Base-by-base conservation (phyloP, 2,329 filamentous ascomycete species). In the Fusarium veterinarium region DNA sequence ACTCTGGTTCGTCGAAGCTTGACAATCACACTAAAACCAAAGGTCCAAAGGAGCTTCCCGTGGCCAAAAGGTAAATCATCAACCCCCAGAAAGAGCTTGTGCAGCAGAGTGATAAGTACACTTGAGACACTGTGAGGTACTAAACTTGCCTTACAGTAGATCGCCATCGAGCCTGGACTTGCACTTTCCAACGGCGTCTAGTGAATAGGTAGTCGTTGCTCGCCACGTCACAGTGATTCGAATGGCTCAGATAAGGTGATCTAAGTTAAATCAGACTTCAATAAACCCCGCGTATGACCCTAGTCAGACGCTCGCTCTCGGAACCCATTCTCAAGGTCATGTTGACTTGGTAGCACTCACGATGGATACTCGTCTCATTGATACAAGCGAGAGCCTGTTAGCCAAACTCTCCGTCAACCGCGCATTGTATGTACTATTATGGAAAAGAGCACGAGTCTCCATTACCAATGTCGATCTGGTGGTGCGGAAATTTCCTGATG, bases 201-300 rank as follows among this genome's bases (percentile, higher is more conserved):
- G 63, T 52, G 45, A 49, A 71, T 56, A 60, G 2, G 13, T 46
- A 46, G 28, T 42, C 41, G 41, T 56, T 48, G 33, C 46, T 56
- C 64, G 71, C 72, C 72, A 75, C 72, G 75, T 76, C 73, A 76
- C 64, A 74, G 57, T 64, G 67, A 51, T 60, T 38, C 44, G 33
- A 57, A 64, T 46, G 53, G 35, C 46, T 42, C 38, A 69, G 64
- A 64, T 69, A 69, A 64, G 49, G 48, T 68, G 38, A 53, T 41
- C 33, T 38, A 51, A 58, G 33, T 52, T 52, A 38, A 69, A 72
- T 58, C 69, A 69, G 41, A 48, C 58, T 64, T 68, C 41, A 55
- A 56, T 40, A 40, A 59, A 58, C 60, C 53, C 57, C 69, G 33
- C 53, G 44, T 53, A 45, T 38, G 28, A 41, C n/a, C 60, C 46